Percentiles rank a stretch among this genome's conserved stretches.
These are phyloP conservation scores for Chrysochromulina tobinii DNA, from an alignment of 78 protist genomes.

Conservation along the genomic window DNA sequence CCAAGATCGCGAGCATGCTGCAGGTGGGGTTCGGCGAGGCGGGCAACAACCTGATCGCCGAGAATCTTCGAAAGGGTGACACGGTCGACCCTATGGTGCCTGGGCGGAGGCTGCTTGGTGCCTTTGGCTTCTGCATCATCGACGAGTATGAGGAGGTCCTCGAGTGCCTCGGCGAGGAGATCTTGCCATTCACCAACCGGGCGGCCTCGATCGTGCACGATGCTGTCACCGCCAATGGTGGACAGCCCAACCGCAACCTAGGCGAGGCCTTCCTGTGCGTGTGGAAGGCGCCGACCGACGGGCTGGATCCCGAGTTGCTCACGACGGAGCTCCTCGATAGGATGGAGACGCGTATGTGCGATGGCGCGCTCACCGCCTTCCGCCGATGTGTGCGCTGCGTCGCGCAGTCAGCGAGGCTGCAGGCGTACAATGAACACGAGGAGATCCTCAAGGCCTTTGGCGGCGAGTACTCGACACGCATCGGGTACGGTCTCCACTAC, in stretches of 20 bases:
- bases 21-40: conserved; percentile 50
- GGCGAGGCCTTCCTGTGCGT: conserved; percentile 45
- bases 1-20: background rate
- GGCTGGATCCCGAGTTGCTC: too few species aligned
- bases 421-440: too few species aligned
- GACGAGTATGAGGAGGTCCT: background rate
- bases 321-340: too few species aligned
- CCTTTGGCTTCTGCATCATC: conserved; percentile 28
- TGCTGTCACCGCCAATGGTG: conserved; percentile 1
- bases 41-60: conserved; percentile 12
- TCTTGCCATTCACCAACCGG: conserved; percentile 20
- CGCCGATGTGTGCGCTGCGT: too few species aligned
- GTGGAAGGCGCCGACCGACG: background rate
- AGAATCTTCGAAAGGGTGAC: background rate
- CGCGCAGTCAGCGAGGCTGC: too few species aligned
- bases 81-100: conserved; percentile 4
- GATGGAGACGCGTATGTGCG: too few species aligned
- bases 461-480: background rate
- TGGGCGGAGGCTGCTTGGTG: background rate
- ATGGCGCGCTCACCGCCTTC: too few species aligned
- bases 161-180: conserved; percentile 10
- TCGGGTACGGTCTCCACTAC: conserved; percentile 40
- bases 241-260: conserved; percentile 34
- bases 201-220: conserved; percentile 31
- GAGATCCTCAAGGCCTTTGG: too few species aligned